These are phyloP conservation scores for Aspergillus sp. DNA, from an alignment of 2,329 filamentous ascomycete species.

Conservation along the genomic window DNA sequence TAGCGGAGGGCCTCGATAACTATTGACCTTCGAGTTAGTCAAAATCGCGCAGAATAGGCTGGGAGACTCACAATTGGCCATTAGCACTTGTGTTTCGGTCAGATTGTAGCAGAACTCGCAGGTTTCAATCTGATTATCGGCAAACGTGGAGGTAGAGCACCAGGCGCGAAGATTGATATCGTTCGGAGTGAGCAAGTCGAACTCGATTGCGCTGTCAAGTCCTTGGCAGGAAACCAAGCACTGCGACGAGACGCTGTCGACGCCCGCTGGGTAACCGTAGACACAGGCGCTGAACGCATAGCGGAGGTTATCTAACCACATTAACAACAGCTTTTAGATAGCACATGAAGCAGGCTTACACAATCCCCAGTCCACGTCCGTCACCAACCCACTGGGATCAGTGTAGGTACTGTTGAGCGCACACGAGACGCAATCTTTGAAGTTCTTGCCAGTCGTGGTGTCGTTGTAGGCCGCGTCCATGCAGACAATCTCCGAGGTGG, in stretches of 20 bases:
- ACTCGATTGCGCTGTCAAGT: slow-evolving; percentile 35
- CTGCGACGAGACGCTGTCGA: slow-evolving; percentile 44
- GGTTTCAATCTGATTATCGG: slow-evolving; percentile 43
- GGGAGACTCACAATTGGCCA: slow-evolving; percentile 47
- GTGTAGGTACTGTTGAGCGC: slow-evolving; percentile 43
- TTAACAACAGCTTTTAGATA: background rate
- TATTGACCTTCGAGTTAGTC: slow-evolving; percentile 21
- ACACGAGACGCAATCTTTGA: slow-evolving; percentile 46
- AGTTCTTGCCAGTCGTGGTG: slow-evolving; percentile 37
- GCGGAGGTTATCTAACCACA: slow-evolving; percentile 46
- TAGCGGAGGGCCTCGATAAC: slow-evolving; percentile 50
- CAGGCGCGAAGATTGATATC: slow-evolving; percentile 37
- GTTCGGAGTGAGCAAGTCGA: slow-evolving; percentile 32
- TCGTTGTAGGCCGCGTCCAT: slow-evolving; percentile 39
- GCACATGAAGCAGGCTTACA: slow-evolving; percentile 36
- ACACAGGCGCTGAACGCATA: slow-evolving; percentile 48
- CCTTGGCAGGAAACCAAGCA: slow-evolving; percentile 48
- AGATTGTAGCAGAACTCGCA: slow-evolving; percentile 49
- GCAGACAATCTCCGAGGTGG: slow-evolving; percentile 45
- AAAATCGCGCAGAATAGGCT: background rate
- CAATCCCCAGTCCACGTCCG: slow-evolving; percentile 50
- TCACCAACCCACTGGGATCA: slow-evolving; percentile 36
- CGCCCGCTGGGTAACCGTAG: slow-evolving; percentile 42
- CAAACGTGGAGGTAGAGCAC: slow-evolving; percentile 42
- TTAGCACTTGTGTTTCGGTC: slow-evolving; percentile 42